These are phyloP conservation scores for Leptographium wingfieldii DNA, from an alignment of 2,329 filamentous ascomycete species.

Conservation along the genomic window DNA sequence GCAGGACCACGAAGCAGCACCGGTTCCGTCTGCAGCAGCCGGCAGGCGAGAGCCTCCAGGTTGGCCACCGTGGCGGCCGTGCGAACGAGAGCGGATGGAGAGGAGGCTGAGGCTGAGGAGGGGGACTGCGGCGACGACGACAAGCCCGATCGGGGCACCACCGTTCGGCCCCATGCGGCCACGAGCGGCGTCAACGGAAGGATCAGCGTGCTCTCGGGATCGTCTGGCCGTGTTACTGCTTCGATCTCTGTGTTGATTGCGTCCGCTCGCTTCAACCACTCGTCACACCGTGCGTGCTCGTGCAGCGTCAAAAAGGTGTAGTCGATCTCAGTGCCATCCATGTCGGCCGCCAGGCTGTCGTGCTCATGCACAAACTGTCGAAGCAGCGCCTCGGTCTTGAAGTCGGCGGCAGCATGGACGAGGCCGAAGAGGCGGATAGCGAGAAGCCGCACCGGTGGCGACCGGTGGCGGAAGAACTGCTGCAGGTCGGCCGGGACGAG, in stretches of 20 bases:
- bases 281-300: slow-evolving; percentile 40
- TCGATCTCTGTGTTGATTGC: slow-evolving; percentile 17
- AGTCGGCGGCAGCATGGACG: slow-evolving; percentile 68
- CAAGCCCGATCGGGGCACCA: slow-evolving; percentile 47
- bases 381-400: slow-evolving; percentile 61
- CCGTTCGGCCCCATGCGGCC: slow-evolving; percentile 49
- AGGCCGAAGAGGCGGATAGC: slow-evolving; percentile 71
- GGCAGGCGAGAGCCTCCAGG: slow-evolving; percentile 52
- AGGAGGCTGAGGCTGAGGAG: not conserved
- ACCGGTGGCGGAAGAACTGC: slow-evolving; percentile 48
- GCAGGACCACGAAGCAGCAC: slow-evolving; percentile 71
- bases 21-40: slow-evolving; percentile 56
- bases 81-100: slow-evolving; percentile 44
- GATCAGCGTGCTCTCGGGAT: slow-evolving; percentile 4
- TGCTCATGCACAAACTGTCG: slow-evolving; percentile 48
- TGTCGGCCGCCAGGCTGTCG: slow-evolving; percentile 51
- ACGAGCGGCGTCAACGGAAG: slow-evolving; percentile 45
- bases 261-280: slow-evolving; percentile 19
- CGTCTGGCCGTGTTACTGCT: slow-evolving; percentile 1
- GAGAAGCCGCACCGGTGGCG: slow-evolving; percentile 59
- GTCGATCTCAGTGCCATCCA: slow-evolving; percentile 67
- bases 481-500: slow-evolving; percentile 54
- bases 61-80: slow-evolving; percentile 66
- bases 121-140: too few relatives aligned
- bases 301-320: slow-evolving; percentile 58